Conservation (phyloP, 306 rosid genomes). For the Lithocarpus polystachyus region DNA sequence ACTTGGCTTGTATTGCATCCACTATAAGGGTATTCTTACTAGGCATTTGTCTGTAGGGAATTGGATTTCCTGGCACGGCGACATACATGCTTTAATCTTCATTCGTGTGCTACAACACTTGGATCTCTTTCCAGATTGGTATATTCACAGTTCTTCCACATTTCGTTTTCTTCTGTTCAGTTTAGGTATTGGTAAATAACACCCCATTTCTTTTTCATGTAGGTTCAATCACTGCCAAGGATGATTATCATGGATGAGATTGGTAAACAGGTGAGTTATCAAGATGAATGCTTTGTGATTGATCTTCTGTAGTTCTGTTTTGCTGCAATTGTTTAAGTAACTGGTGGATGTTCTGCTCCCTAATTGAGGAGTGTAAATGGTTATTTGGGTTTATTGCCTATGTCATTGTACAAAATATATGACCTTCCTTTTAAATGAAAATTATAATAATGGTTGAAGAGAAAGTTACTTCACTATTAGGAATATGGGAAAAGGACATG, state of each 20-base stretch:
- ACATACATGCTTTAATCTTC: slow-evolving; percentile 87
- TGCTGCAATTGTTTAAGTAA: background rate
- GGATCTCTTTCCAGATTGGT: slow-evolving; percentile 98
- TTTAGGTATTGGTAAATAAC: background rate
- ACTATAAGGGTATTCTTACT: slow-evolving; percentile 20
- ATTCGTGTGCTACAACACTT: slow-evolving; percentile 86
- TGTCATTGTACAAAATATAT: background rate
- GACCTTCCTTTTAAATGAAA: background rate
- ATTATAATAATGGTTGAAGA: background rate
- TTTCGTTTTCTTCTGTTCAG: background rate
- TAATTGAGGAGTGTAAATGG: background rate
- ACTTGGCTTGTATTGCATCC: slow-evolving; percentile 1
- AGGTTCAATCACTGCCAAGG: slow-evolving; percentile 97
- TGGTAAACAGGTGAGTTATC: slow-evolving; percentile 78
- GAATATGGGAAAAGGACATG: background rate
- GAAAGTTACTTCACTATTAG: background rate
- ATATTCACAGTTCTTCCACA: slow-evolving; percentile 19
- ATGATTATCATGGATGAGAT: slow-evolving; percentile 98
- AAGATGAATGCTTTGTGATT: background rate
- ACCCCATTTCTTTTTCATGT: slow-evolving; percentile 21
- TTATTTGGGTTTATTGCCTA: background rate
- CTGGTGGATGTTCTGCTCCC: background rate
- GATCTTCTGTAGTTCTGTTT: background rate
- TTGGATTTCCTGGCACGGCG: slow-evolving; percentile 79
- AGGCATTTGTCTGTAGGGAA: slow-evolving; percentile 59